Evolutionary conservation across 192 early-diverging fungal species (phyloP).

Genomic region (Rhizoclosmatium sp.): DNA sequence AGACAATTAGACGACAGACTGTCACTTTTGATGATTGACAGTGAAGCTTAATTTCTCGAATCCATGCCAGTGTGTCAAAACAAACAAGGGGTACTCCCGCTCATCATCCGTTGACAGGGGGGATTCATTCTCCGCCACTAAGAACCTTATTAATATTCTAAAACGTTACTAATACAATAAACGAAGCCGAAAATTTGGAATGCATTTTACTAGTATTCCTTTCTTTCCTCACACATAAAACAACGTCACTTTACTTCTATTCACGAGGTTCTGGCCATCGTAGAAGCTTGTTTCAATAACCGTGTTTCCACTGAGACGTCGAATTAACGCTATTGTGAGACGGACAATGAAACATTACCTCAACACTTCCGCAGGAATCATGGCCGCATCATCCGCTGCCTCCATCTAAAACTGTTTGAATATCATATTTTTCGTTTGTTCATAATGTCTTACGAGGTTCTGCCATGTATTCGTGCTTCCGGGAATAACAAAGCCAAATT

Average conservation of each 20-base stretch:
- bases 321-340: not conserved
- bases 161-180: too few species aligned
- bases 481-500: conserved; percentile 43
- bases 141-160: too few species aligned
- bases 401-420: conserved; percentile 1
- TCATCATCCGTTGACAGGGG: too few species aligned
- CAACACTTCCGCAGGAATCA: conserved; percentile 33
- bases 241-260: not conserved
- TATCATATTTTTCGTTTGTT: not conserved
- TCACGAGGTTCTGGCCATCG: conserved; percentile 17
- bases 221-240: conserved; percentile 22
- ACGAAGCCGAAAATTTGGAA: too few species aligned
- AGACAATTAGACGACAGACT: too few species aligned
- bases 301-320: conserved; percentile 12
- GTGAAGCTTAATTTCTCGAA: too few species aligned
- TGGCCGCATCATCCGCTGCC: conserved; percentile 4
- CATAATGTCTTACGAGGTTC: conserved; percentile 2
- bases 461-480: conserved; percentile 40
- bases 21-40: too few species aligned
- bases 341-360: not conserved
- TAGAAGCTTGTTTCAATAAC: conserved; percentile 25
- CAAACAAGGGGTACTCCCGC: too few species aligned
- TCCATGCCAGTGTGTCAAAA: too few species aligned
- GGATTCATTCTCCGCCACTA: too few species aligned
- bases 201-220: too few species aligned